Percentiles rank a stretch among this genome's conserved stretches.
phyloP scores from a whole-genome alignment of 441 rosid species.

The Corymbia calophylla region DNA sequence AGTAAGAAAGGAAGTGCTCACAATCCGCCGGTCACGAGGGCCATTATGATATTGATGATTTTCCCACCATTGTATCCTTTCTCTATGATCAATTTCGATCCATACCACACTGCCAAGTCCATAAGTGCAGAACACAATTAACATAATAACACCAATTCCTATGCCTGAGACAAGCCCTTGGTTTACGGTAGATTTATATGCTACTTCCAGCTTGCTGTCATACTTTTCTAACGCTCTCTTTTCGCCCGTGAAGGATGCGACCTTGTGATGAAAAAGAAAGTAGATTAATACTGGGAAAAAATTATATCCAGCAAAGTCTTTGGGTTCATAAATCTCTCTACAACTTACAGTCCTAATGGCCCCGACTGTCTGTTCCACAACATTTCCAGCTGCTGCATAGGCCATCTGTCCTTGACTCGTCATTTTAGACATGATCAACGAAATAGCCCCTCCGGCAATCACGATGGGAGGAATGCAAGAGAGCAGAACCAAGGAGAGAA shows the following conservation, averaged over 20 bases:
- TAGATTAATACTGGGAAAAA: not conserved
- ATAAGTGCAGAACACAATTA: not conserved
- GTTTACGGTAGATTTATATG: not conserved
- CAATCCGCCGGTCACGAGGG: not conserved
- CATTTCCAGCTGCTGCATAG: not conserved
- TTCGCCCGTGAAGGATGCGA: not conserved
- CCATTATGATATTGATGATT: not conserved
- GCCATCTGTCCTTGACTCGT: not conserved
- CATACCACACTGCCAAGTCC: not conserved
- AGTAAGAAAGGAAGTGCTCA: not conserved
- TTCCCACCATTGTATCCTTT: not conserved
- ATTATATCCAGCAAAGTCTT: not conserved
- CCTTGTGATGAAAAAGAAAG: not conserved
- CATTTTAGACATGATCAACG: not conserved
- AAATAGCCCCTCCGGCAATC: not conserved
- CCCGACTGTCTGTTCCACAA: not conserved
- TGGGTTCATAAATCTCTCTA: not conserved
- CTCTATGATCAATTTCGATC: not conserved
- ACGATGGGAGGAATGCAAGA: not conserved
- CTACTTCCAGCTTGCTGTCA: not conserved
- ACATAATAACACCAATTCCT: not conserved
- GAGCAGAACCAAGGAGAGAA: not conserved
- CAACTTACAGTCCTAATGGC: not conserved
- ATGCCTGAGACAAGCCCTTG: not conserved
- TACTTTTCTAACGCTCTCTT: not conserved